A percentile compares a stretch with the other conserved stretches of the same genome.
Conservation (phyloP, 805 yeast species). For the Ogataea henricii region DNA sequence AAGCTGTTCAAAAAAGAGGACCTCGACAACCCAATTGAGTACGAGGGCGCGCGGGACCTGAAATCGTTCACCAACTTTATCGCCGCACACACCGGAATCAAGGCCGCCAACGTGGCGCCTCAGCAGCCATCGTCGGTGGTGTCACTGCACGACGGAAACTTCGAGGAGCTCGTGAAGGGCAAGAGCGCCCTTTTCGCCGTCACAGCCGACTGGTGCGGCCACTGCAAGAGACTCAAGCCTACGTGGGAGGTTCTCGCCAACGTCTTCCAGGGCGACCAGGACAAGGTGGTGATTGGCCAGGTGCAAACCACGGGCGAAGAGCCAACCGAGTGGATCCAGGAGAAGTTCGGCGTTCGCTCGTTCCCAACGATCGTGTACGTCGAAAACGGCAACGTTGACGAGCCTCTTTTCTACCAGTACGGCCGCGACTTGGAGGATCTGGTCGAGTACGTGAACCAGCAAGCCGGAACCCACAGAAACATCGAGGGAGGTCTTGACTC, state of each 20-base stretch:
- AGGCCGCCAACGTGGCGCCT: constrained; percentile 20
- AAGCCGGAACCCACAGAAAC: constrained; percentile 42
- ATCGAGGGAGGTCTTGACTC: constrained; percentile 41
- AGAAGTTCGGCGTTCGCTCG: constrained; percentile 43
- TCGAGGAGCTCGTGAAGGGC: constrained; percentile 29
- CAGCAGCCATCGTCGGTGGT: constrained; percentile 25
- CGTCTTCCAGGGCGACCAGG: constrained; percentile 44
- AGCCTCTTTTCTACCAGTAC: constrained; percentile 39
- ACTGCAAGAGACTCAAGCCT: constrained; percentile 56
- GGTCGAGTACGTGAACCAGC: constrained; percentile 50
- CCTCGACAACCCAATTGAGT: constrained; percentile 51
- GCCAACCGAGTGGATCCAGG: constrained; percentile 44
- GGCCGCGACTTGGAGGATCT: constrained; percentile 49
- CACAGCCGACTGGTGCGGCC: constrained; percentile 62
- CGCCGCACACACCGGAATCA: constrained; percentile 37
- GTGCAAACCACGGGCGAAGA: constrained; percentile 49
- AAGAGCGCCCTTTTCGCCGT: constrained; percentile 55
- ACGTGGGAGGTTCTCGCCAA: constrained; percentile 50
- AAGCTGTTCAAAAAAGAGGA: constrained; percentile 55
- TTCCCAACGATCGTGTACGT: constrained; percentile 61
- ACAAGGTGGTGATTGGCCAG: constrained; percentile 43
- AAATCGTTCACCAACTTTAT: constrained; percentile 54
- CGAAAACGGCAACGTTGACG: constrained; percentile 39
- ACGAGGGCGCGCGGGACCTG: constrained; percentile 53
- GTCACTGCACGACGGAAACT: constrained; percentile 30